A percentile compares a stretch with the other conserved stretches of the same genome.
Conservation (phyloP, 2,329 filamentous ascomycete species). For the Colletotrichum shisoi region DNA sequence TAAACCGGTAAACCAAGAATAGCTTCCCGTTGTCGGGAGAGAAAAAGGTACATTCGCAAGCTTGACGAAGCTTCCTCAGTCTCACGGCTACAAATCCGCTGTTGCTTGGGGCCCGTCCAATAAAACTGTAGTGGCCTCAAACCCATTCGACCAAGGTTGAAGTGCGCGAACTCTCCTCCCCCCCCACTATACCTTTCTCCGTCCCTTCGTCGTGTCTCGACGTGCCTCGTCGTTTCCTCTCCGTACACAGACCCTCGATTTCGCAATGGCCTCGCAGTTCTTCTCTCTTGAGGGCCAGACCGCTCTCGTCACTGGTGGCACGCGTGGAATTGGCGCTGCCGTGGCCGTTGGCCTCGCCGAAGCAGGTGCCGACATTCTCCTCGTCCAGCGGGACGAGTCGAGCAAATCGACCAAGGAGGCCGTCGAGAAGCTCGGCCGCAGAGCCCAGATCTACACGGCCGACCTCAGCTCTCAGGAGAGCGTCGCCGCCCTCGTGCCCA, state of each 20-base stretch:
- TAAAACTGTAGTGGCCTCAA: background rate
- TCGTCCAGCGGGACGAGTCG: conserved; percentile 60
- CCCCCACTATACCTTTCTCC: too few species aligned
- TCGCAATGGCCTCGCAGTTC: conserved; percentile 50
- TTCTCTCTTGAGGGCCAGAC: conserved; percentile 67
- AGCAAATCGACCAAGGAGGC: conserved; percentile 64
- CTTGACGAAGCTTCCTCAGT: conserved; percentile 3
- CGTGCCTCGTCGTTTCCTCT: background rate
- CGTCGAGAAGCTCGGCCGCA: conserved; percentile 71
- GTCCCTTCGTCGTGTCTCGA: background rate
- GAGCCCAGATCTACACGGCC: conserved; percentile 71
- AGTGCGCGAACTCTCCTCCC: background rate
- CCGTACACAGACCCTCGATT: background rate
- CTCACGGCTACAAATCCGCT: background rate
- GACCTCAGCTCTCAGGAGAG: conserved; percentile 70
- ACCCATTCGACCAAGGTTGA: background rate
- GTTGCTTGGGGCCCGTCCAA: conserved; percentile 12
- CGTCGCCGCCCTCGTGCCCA: conserved; percentile 67
- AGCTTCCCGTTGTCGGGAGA: background rate
- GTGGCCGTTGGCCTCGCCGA: conserved; percentile 66
- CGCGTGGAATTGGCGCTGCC: conserved; percentile 65
- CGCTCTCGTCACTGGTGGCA: conserved; percentile 65
- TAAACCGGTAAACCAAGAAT: conserved; percentile 1
- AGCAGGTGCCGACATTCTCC: conserved; percentile 64
- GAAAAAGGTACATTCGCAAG: conserved; percentile 9